phyloP scores from a whole-genome alignment of 1,284 basidiomycete genomes.

The Leccinum ambiguum region DNA sequence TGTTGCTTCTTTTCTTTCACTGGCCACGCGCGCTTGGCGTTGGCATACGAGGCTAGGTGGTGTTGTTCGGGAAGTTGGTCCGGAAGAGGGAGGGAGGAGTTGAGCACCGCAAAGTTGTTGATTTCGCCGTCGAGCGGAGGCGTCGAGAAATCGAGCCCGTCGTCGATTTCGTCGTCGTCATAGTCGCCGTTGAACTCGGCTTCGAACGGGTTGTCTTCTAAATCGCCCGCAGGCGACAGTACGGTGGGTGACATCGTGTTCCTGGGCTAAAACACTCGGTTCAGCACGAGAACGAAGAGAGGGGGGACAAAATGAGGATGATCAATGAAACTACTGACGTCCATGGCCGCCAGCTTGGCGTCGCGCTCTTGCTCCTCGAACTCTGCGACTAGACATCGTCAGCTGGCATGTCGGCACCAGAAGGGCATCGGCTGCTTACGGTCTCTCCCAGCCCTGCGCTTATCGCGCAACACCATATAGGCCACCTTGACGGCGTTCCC shows the following conservation, averaged over 20 bases:
- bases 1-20: conserved; percentile 62
- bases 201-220: conserved; percentile 76
- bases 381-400: conserved; percentile 54
- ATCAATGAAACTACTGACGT: conserved; percentile 46
- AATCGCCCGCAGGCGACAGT: conserved; percentile 52
- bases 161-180: conserved; percentile 59
- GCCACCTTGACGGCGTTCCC: conserved; percentile 97
- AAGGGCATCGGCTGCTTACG: conserved; percentile 42
- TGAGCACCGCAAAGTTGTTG: conserved; percentile 81
- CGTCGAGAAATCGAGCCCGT: conserved; percentile 63
- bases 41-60: conserved; percentile 61
- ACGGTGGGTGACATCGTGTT: conserved; percentile 62
- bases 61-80: conserved; percentile 48
- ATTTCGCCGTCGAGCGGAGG: conserved; percentile 39
- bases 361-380: conserved; percentile 83
- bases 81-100: conserved; percentile 70
- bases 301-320: background rate
- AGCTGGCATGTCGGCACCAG: conserved; percentile 11
- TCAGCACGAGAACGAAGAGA: conserved; percentile 2
- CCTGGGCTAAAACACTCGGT: conserved; percentile 49
- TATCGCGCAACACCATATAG: conserved; percentile 91
- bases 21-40: conserved; percentile 55
- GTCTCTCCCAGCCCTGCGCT: conserved; percentile 83
- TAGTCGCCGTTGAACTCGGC: conserved; percentile 59
- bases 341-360: conserved; percentile 74